Base-by-base conservation (phyloP, 495 filamentous ascomycete species). In the Penicillium bovifimosum region DNA sequence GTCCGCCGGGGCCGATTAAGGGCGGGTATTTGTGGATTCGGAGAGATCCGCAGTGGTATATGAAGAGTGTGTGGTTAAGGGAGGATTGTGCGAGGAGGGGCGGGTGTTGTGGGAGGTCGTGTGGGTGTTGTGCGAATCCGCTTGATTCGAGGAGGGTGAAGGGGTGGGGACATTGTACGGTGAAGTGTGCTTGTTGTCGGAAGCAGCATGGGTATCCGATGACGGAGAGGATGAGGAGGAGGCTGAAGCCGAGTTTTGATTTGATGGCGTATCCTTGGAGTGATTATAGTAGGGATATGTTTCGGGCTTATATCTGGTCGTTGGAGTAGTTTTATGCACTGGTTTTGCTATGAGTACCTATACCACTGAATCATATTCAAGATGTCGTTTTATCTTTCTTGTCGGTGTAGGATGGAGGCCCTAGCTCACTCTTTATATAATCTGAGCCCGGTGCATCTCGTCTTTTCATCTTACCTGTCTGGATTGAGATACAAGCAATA, bases 141-240 rank as follows among this genome's bases (percentile, higher is more conserved):
- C 51, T 35, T 5, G 33, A 38, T 33, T 17, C 51, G 5, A 28
- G 14, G 14, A 45, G 43, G 29, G 32, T 17, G 43, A 54, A 47
- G 10, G 43, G 51, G 2, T 47, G 43, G 43, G 51, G 51, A 9
- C 51, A 54, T 41, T 54, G 51, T 41, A 54, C 51, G 26, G 42
- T 18, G 9, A 17, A 48, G 7, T 54, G 51, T 31, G 44, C 36
- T 26, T 54, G 43, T 26, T 54, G 51, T 33, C 32, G 47, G 26
- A 28, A 28, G n/a, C 27, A 32, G 18, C 28, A 28, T 17, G 42
- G 35, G 0, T 47, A 29, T 14, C 17, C 24, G 17, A 8, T 31
- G 14, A 34, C 18, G 1, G 29, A 40, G 32, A 38, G 18, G 2
- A 36, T 35, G 26, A 9, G 29, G 38, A 32, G 43, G 9, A n/a